These are phyloP conservation scores for Melaleuca quinquenervia DNA, from an alignment of 345 rosid genomes.

Conservation along the genomic window DNA sequence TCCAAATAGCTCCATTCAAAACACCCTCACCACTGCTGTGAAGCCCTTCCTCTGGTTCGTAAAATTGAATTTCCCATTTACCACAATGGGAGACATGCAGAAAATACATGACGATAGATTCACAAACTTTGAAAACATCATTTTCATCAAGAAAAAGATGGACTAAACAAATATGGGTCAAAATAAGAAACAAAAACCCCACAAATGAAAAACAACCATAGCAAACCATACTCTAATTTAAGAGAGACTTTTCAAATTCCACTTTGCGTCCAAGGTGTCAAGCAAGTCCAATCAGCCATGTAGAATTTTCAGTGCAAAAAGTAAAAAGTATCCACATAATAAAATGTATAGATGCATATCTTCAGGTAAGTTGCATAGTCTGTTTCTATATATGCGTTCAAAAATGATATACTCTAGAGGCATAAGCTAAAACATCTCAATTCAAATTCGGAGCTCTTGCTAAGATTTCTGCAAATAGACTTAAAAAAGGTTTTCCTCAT, in stretches of 20 bases:
- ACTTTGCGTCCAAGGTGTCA: neutral
- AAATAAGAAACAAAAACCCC: neutral
- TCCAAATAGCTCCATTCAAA: neutral
- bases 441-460: neutral
- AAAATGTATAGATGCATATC: neutral
- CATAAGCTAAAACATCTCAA: neutral
- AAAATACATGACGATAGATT: neutral
- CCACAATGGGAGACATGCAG: neutral
- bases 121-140: neutral
- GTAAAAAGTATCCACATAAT: neutral
- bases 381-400: neutral
- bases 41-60: constrained; percentile 1
- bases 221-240: neutral
- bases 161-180: neutral
- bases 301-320: neutral
- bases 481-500: neutral
- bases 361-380: neutral
- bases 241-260: neutral
- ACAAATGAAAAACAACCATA: neutral
- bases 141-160: neutral
- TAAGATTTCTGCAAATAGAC: neutral
- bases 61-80: neutral
- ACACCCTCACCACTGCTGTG: neutral
- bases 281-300: neutral
- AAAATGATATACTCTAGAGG: neutral